Conservation (phyloP, 2,329 filamentous ascomycete genomes). For the Neofusicoccum cordaticola region DNA sequence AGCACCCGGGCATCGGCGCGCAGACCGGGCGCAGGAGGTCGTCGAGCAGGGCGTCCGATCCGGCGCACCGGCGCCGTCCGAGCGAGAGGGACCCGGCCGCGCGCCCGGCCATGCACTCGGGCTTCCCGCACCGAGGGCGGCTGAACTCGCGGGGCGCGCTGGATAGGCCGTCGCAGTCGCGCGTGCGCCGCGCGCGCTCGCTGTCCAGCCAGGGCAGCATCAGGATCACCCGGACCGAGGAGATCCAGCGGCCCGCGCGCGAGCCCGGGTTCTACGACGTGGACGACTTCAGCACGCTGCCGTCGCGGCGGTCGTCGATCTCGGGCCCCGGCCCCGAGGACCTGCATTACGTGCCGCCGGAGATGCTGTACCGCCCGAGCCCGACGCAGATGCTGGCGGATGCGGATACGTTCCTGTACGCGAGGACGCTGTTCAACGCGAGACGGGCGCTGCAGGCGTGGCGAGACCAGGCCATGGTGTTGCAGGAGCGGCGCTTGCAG, state of each 20-base stretch:
- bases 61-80: background rate
- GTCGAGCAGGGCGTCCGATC: slow-evolving; percentile 25
- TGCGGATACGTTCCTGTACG: slow-evolving; percentile 43
- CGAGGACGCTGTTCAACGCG: slow-evolving; percentile 34
- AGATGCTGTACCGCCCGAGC: slow-evolving; percentile 47
- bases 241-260: background rate
- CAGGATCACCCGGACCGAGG: slow-evolving; percentile 27
- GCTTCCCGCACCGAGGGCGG: slow-evolving; percentile 7
- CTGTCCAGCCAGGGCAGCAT: slow-evolving; percentile 37
- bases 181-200: slow-evolving; percentile 26
- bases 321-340: background rate
- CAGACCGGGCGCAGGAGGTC: slow-evolving; percentile 17
- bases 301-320: slow-evolving; percentile 10
- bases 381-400: slow-evolving; percentile 51
- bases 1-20: background rate
- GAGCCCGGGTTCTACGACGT: slow-evolving; percentile 8
- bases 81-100: background rate
- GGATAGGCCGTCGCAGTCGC: background rate
- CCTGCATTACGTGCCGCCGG: slow-evolving; percentile 25
- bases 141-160: slow-evolving; percentile 1
- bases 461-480: slow-evolving; percentile 35
- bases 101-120: slow-evolving; percentile 7
- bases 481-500: slow-evolving; percentile 26
- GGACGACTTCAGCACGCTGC: background rate
- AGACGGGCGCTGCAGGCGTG: slow-evolving; percentile 42